Evolutionary conservation across 2,329 filamentous ascomycete species (phyloP).

Genomic region (Colletotrichum ledebouriae): DNA sequence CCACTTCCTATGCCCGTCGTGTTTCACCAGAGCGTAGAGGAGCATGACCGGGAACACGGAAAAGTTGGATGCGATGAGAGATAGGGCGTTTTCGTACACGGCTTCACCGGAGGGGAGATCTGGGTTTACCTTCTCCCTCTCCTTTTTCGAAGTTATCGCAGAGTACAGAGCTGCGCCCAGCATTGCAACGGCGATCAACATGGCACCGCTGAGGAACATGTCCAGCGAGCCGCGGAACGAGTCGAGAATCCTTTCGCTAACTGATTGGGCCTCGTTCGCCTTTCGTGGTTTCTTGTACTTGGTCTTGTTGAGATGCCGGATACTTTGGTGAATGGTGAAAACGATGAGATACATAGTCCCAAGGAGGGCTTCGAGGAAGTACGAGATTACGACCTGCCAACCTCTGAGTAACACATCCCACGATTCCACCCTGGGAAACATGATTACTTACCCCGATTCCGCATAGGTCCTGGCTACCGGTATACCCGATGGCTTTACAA

Average conservation of each 20-base stretch:
- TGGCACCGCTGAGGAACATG: conserved; percentile 37
- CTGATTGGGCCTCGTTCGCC: background rate
- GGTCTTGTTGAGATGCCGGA: conserved; percentile 8
- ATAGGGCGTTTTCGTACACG: conserved; percentile 23
- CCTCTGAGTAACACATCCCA: background rate
- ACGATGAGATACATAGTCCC: conserved; percentile 38
- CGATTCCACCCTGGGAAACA: background rate
- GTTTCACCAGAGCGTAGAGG: conserved; percentile 37
- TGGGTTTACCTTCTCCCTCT: conserved; percentile 20
- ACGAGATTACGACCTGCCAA: conserved; percentile 34
- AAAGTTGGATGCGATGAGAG: conserved; percentile 37
- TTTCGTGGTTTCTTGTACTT: conserved; percentile 23
- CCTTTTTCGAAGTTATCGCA: conserved; percentile 1
- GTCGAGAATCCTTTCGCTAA: conserved; percentile 26
- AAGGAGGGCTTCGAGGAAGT: conserved; percentile 37
- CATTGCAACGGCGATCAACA: conserved; percentile 40
- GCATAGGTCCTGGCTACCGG: conserved; percentile 35
- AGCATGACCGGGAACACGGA: conserved; percentile 41
- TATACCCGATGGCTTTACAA: conserved; percentile 36
- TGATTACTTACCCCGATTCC: conserved; percentile 32
- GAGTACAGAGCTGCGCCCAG: conserved; percentile 36
- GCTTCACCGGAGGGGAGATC: conserved; percentile 33
- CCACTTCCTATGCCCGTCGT: conserved; percentile 40
- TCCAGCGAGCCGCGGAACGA: conserved; percentile 40
- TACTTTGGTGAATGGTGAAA: conserved; percentile 33